These are phyloP conservation scores for Colletotrichum sp. DNA, from an alignment of 2,329 filamentous ascomycete genomes.

Conservation along the genomic window DNA sequence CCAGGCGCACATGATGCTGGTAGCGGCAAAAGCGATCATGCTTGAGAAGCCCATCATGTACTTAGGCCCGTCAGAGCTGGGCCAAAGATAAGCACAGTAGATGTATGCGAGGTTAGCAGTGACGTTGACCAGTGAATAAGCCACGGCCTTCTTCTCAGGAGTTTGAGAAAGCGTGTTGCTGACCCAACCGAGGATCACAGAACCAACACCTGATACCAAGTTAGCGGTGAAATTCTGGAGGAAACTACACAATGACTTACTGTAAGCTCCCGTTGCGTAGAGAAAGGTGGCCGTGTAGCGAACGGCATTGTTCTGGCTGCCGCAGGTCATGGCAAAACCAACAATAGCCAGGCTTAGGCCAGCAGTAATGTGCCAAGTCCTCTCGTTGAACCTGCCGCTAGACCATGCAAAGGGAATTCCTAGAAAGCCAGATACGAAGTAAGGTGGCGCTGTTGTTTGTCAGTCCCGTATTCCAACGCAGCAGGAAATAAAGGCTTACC, in stretches of 20 bases:
- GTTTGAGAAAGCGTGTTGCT: slow-evolving; percentile 77
- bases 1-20: slow-evolving; percentile 17
- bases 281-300: slow-evolving; percentile 20
- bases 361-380: slow-evolving; percentile 51
- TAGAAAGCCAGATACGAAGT: slow-evolving; percentile 28
- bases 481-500: not conserved
- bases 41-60: slow-evolving; percentile 61
- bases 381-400: slow-evolving; percentile 50
- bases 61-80: slow-evolving; percentile 50
- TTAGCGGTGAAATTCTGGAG: not conserved
- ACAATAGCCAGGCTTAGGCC: slow-evolving; percentile 43
- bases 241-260: not conserved
- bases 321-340: slow-evolving; percentile 10
- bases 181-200: slow-evolving; percentile 68
- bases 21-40: slow-evolving; percentile 62
- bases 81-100: slow-evolving; percentile 60
- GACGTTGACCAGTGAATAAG: slow-evolving; percentile 62
- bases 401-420: slow-evolving; percentile 31
- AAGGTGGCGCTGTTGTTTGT: slow-evolving; percentile 10
- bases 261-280: slow-evolving; percentile 9
- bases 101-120: slow-evolving; percentile 61
- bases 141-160: slow-evolving; percentile 70
- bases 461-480: not conserved
- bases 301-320: slow-evolving; percentile 2
- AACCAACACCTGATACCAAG: not conserved